Evolutionary conservation across 495 filamentous ascomycete species (phyloP), one percentile per base, ranked within the genome.

Genomic region (Penicilliopsis zonata): DNA sequence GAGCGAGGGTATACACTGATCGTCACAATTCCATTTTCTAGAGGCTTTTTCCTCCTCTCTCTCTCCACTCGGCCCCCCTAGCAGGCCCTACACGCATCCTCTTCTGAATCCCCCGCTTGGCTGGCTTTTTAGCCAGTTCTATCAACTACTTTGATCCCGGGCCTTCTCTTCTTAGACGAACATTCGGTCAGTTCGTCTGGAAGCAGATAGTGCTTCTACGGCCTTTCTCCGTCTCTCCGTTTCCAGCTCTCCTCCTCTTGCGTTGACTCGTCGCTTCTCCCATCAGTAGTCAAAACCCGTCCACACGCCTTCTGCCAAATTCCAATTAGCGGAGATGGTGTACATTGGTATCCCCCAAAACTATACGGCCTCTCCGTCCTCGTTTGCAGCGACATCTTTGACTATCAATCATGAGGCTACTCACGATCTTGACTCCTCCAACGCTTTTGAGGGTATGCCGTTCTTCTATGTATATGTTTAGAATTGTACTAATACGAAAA

Each of bases 341-440:
- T 80, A 72, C 65, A 67, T 73, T 61, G 73, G 72, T 41, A 84
- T 87, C 41, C 82, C 84, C 51, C 69, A 69, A 57, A 61, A 83
- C 54, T 82, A 86, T 53, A 82, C 82, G 38, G 66, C 75, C 41
- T 87, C 83, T 52, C 82, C 83, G 47, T 83, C 80, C 30, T 78
- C 73, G 26, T 63, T 75, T 40, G 69, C 71, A 47, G 84, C 76
- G 37, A 87, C 84, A 23, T 86, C 85, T 28, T 58, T 93, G 63
- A 93, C 85, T 29, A 96, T 99, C 73, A 96, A 96, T 66, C 84
- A 86, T 64, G 86, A 90, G 61, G 81, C 86, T 38, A 83, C 86
- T 37, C 72, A 87, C 42, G 92, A 94, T 59, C 75, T 96, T 34
- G 92, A 99, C 59, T 94, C 88, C 35, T 83, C 63, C 67, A 94